Evolutionary conservation across 257 asterid genomes (phyloP), one percentile per base, ranked within the genome.

Genomic region (Misopates orontium): DNA sequence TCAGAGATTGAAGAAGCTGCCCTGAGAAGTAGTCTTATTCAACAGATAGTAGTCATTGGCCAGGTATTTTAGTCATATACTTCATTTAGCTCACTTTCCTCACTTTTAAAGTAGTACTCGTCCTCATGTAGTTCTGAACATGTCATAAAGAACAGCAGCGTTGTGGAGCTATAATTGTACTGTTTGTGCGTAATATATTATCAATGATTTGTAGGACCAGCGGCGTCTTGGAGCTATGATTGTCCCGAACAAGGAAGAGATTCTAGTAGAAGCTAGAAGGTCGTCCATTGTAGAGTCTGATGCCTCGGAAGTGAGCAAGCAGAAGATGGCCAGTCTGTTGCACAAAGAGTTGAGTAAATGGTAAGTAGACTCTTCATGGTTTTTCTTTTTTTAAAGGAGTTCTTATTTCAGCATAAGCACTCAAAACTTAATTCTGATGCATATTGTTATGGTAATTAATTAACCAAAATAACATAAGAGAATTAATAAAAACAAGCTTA

Each of bases 1-100:
- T 79, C 97, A 25, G 95, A 84, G 71, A 83, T 92, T 44, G 98
- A 89, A 84, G 98, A 84, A 79, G 94, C 97, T 70, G 98, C 95
- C 15, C 56, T 79, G 76, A 83, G 96, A 75, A 89, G 98, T 72
- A 75, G 74, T 82, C 76, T 92, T 65, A 85, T 92, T 75, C 96
- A 85, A 50, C 96, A 92, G 79, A 87, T 92, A 39, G 79, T 92
- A 55, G 94, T 92, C 66, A 66, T 92, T 45, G 98, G 98, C 77
- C 98, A 89, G 95, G 98, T 91, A 42, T 20, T 47, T 18, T 10
- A 17, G 31, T 66, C 22, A 60, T 56, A 50, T 68, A 17, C 52
- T 64, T 67, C 56, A 20, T 39, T 55, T 55, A 18, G 7, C 22
- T 31, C 28, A 28, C 18, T 10, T 13, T 21, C 4, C 14, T 56